Evolutionary conservation across 305 asterid genomes (phyloP).

Genomic region (Petunia hybrid): DNA sequence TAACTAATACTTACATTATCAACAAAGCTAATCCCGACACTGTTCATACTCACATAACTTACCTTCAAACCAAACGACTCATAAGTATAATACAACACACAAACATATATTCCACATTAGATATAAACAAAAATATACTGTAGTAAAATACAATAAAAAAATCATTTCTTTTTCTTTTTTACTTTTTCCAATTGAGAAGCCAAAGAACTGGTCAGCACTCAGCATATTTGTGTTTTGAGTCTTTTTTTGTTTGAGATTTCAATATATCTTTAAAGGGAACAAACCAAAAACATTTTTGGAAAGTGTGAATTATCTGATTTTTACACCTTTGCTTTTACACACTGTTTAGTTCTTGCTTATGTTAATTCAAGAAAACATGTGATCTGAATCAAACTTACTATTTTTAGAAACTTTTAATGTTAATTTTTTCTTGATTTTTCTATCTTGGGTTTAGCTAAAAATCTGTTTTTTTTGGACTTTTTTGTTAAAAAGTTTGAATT

Average conservation of each 20-base stretch:
- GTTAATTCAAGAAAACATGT: conserved; percentile 49
- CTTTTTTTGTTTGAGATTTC: conserved; percentile 36
- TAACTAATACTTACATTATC: too few relatives aligned
- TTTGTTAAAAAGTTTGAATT: too few relatives aligned
- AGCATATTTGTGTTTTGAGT: conserved; percentile 40
- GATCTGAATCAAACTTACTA: conserved; percentile 47
- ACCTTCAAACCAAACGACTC: too few relatives aligned
- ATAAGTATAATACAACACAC: not conserved
- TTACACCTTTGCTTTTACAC: conserved; percentile 35
- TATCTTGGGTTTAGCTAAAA: conserved; percentile 41
- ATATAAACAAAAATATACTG: conserved; percentile 7
- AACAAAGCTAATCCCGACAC: too few relatives aligned
- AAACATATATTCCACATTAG: conserved; percentile 1
- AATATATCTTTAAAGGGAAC: conserved; percentile 46
- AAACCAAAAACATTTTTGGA: conserved; percentile 41
- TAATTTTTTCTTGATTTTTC: conserved; percentile 35
- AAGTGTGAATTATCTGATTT: conserved; percentile 45
- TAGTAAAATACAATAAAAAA: conserved; percentile 24
- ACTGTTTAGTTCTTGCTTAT: conserved; percentile 34
- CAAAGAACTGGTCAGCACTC: conserved; percentile 53
- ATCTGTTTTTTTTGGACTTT: conserved; percentile 10
- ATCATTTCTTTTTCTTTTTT: conserved; percentile 27
- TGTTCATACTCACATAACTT: too few relatives aligned
- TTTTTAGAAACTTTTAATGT: conserved; percentile 32
- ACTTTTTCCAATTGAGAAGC: conserved; percentile 33